Conservation (phyloP, 768 basidiomycete species). For the Collybia nuda region DNA sequence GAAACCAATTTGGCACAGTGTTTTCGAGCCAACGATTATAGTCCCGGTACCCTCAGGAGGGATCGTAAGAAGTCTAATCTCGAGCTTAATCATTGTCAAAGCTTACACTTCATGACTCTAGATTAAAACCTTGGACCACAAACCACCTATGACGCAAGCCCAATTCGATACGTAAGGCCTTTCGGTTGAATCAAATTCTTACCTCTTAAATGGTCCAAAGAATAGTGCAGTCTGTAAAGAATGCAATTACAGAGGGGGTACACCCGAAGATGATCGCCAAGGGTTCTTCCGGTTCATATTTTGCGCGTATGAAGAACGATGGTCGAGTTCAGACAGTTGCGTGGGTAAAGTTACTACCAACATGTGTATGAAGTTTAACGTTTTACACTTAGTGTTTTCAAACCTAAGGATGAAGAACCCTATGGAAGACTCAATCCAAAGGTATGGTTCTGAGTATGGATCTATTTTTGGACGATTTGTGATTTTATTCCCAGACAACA, state of each 20-base stretch:
- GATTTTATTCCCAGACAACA: slow-evolving; percentile 53
- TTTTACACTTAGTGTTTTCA: slow-evolving; percentile 65
- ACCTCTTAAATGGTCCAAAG: slow-evolving; percentile 31
- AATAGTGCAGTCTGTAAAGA: slow-evolving; percentile 61
- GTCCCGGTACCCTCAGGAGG: slow-evolving; percentile 30
- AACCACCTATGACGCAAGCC: slow-evolving; percentile 69
- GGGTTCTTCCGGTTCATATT: slow-evolving; percentile 90
- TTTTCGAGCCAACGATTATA: slow-evolving; percentile 66
- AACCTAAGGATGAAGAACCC: slow-evolving; percentile 89
- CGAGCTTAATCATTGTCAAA: slow-evolving; percentile 3
- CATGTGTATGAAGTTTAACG: neutral
- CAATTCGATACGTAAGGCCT: slow-evolving; percentile 66
- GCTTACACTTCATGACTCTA: slow-evolving; percentile 23
- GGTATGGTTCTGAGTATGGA: slow-evolving; percentile 30
- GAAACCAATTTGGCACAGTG: slow-evolving; percentile 77
- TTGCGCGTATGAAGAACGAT: slow-evolving; percentile 81
- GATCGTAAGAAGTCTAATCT: slow-evolving; percentile 29
- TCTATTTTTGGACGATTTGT: neutral
- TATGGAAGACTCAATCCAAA: slow-evolving; percentile 89
- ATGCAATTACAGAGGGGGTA: slow-evolving; percentile 71
- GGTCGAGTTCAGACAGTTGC: slow-evolving; percentile 78
- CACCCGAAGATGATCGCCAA: slow-evolving; percentile 92
- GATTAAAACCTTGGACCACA: slow-evolving; percentile 83
- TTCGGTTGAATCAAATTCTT: neutral
- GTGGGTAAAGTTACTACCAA: slow-evolving; percentile 42